phyloP scores from a whole-genome alignment of 306 rosid genomes.

The Delonix regia region DNA sequence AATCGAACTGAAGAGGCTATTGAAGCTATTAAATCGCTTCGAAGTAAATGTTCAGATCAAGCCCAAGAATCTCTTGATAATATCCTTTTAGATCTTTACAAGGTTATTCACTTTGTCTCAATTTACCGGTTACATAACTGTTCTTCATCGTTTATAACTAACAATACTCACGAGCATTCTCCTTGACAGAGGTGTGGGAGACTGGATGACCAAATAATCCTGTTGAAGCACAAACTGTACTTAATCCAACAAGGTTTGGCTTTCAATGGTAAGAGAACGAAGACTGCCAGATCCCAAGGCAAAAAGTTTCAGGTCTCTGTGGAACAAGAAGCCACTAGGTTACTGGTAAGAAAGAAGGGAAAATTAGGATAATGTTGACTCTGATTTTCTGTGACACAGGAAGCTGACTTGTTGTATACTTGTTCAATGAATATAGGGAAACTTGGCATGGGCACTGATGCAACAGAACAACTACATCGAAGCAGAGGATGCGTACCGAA shows the following conservation, averaged over 20 bases:
- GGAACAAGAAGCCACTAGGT: slow-evolving; percentile 97
- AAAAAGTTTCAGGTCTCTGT: slow-evolving; percentile 97
- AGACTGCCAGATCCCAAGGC: slow-evolving; percentile 98
- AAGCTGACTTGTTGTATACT: slow-evolving; percentile 7
- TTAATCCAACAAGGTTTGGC: slow-evolving; percentile 96
- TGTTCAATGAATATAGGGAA: slow-evolving; percentile 59
- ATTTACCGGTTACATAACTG: neutral
- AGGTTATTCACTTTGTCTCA: slow-evolving; percentile 47
- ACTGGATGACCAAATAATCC: slow-evolving; percentile 82
- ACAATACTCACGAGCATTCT: neutral
- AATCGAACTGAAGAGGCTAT: slow-evolving; percentile 96
- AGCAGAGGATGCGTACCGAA: slow-evolving; percentile 92
- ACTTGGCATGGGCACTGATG: slow-evolving; percentile 98
- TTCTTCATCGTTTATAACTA: neutral
- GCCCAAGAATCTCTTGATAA: slow-evolving; percentile 99
- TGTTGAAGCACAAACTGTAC: slow-evolving; percentile 78
- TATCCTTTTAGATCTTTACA: slow-evolving; percentile 90
- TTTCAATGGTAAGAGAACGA: slow-evolving; percentile 95
- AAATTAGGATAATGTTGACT: neutral
- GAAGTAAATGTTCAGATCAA: slow-evolving; percentile 88
- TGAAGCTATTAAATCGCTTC: slow-evolving; percentile 88
- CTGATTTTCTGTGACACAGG: neutral
- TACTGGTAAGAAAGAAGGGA: slow-evolving; percentile 66
- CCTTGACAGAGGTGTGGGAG: slow-evolving; percentile 85
- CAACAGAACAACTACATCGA: slow-evolving; percentile 89